Evolutionary conservation across 2,329 filamentous ascomycete species (phyloP).

Genomic region (Colletotrichum sansevieriae): DNA sequence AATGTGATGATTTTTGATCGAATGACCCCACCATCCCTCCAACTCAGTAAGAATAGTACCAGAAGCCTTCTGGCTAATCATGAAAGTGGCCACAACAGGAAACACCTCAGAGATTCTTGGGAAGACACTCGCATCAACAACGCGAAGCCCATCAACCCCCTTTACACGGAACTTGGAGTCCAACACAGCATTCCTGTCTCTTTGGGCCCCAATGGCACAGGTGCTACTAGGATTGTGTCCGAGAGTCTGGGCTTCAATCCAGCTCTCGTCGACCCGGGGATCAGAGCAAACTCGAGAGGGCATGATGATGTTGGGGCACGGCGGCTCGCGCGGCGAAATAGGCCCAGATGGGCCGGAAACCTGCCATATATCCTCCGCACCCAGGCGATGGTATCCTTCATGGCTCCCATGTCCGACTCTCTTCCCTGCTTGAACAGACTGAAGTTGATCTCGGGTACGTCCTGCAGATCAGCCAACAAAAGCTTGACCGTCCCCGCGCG

Average conservation of each 20-base stretch:
- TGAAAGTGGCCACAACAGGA: constrained; percentile 66
- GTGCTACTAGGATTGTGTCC: constrained; percentile 70
- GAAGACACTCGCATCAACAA: constrained; percentile 73
- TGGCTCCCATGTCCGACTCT: constrained; percentile 54
- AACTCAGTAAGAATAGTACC: background rate
- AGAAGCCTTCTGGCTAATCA: constrained; percentile 70
- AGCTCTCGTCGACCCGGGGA: background rate
- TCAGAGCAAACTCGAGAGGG: too few species aligned
- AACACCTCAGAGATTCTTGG: constrained; percentile 61
- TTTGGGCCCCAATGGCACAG: constrained; percentile 66
- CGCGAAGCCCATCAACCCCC: constrained; percentile 67
- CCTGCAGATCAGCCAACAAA: constrained; percentile 70
- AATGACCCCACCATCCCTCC: background rate
- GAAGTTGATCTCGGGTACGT: constrained; percentile 72
- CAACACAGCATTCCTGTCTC: constrained; percentile 67
- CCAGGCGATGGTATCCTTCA: constrained; percentile 17
- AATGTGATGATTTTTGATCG: too few species aligned
- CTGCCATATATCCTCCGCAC: background rate
- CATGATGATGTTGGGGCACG: too few species aligned
- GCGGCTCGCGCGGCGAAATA: too few species aligned
- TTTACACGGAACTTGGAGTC: constrained; percentile 69
- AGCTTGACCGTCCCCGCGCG: constrained; percentile 73
- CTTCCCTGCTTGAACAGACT: constrained; percentile 63
- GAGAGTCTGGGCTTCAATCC: constrained; percentile 58
- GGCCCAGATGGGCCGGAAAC: background rate